A percentile compares a stretch with the other conserved stretches of the same genome.
phyloP scores from a whole-genome alignment of 768 basidiomycete genomes.

The Fibroporia radiculosa region DNA sequence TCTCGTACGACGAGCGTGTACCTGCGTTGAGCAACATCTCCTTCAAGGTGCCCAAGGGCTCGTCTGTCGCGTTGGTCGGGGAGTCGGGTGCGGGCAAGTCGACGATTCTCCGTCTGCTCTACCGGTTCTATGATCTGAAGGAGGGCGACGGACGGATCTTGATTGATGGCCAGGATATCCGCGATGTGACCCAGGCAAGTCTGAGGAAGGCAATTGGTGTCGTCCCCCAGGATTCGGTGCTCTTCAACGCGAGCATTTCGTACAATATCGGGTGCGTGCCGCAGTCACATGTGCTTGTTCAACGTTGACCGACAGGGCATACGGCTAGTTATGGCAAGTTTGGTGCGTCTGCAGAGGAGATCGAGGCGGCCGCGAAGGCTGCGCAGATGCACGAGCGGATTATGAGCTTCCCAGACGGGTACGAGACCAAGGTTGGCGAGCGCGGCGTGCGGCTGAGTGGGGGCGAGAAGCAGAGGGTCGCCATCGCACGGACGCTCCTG shows the following conservation, averaged over 20 bases:
- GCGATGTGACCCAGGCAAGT: conserved; percentile 76
- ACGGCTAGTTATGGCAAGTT: conserved; percentile 65
- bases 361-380: conserved; percentile 69
- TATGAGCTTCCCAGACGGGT: conserved; percentile 76
- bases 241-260: conserved; percentile 63
- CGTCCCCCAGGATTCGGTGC: conserved; percentile 78
- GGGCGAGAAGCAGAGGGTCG: conserved; percentile 86
- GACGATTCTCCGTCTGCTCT: conserved; percentile 79
- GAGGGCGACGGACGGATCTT: conserved; percentile 74
- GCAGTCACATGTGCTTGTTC: not conserved
- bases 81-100: conserved; percentile 79
- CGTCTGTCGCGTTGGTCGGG: conserved; percentile 85
- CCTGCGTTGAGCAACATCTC: conserved; percentile 71
- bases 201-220: conserved; percentile 80
- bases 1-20: conserved; percentile 73
- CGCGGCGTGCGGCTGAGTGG: conserved; percentile 79
- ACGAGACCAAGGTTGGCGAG: conserved; percentile 86
- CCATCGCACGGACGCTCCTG: conserved; percentile 79
- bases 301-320: not conserved
- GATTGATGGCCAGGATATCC: conserved; percentile 84
- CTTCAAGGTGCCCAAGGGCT: conserved; percentile 83
- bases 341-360: conserved; percentile 60
- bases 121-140: conserved; percentile 85
- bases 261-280: conserved; percentile 62
- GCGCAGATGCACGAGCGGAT: conserved; percentile 89